Base-by-base conservation (phyloP, 2,329 filamentous ascomycete species). In the Clonostachys byssicola region DNA sequence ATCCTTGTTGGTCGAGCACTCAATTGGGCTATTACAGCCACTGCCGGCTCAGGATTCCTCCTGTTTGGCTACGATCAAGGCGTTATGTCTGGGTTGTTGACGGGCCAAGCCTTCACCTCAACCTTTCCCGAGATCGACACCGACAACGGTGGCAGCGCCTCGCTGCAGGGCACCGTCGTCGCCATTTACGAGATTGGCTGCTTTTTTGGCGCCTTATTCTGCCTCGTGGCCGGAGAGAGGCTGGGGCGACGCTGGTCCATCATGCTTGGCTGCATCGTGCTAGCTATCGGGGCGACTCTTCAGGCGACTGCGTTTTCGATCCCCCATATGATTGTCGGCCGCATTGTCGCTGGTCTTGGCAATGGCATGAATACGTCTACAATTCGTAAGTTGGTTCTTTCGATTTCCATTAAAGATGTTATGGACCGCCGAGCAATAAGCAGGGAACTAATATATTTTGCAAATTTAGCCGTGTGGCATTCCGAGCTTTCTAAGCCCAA, bases 151-250 rank as follows among this genome's bases (percentile, higher is more conserved):
- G 68, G 68, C 8, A 65, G 61, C 34, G 68, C 69, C 2, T 72
- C 68, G 6, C 54, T 73, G 8, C 71, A 74, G 52, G 70, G 70
- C 17, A 18, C 20, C 33, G 36, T 49, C 33, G 43, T 44, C 16
- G 45, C 70, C 20, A 70, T 73, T n/a, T 73, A 73, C 48, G 69
- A 73, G 49, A 61, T 74, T 18, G 75, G 74, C 2, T 75, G 71
- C 51, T 73, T 74, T 55, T 60, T 73, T 14, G 71, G 73, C 34
- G 66, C 73, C 40, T 63, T 75, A 46, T 61, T 67, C 46, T 62
- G 59, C 30, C 56, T 61, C 46, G 57, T 56, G 49, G 65, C 68
- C 7, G 73, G 73, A 10, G 73, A 77, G 51, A 60, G 54, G 20
- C 54, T 77, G 12, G 74, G 74, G 17, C 62, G 63, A 52, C 58